Conservation (phyloP, 2,329 filamentous ascomycete genomes). For the Clarireedia sp. region DNA sequence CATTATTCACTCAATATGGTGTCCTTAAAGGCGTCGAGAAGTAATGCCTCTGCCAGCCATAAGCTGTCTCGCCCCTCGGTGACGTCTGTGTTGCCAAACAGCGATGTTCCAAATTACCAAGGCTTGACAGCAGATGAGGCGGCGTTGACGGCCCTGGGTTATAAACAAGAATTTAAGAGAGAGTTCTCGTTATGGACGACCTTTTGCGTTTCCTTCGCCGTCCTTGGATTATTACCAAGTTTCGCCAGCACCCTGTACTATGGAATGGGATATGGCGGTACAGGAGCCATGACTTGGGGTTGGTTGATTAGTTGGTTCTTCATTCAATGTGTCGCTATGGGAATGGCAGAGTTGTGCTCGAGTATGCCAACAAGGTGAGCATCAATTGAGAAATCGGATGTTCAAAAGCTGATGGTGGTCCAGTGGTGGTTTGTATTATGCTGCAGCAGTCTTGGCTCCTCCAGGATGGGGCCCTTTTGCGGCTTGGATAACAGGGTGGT, state of each 20-base stretch:
- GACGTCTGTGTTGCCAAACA: slow-evolving; percentile 41
- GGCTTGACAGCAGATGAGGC: slow-evolving; percentile 49
- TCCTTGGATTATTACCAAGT: slow-evolving; percentile 61
- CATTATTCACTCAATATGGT: slow-evolving; percentile 4
- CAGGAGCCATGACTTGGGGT: slow-evolving; percentile 64
- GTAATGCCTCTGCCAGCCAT: slow-evolving; percentile 10
- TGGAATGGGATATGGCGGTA: slow-evolving; percentile 54
- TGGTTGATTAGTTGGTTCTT: slow-evolving; percentile 68
- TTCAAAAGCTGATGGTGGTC: neutral
- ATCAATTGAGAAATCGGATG: neutral
- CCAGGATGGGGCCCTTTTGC: slow-evolving; percentile 58
- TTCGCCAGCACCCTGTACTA: slow-evolving; percentile 67
- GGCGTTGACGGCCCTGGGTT: slow-evolving; percentile 52
- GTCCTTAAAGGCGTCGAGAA: neutral
- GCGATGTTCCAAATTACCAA: slow-evolving; percentile 38
- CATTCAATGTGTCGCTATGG: slow-evolving; percentile 61
- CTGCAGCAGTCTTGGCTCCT: slow-evolving; percentile 61
- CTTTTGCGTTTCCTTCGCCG: slow-evolving; percentile 67
- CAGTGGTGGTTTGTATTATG: slow-evolving; percentile 65
- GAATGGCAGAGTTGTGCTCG: slow-evolving; percentile 64
- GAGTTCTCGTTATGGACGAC: slow-evolving; percentile 69
- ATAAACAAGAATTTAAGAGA: slow-evolving; percentile 46
- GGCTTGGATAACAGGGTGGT: slow-evolving; percentile 63
- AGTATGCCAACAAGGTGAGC: slow-evolving; percentile 59
- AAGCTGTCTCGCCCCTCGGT: slow-evolving; percentile 29